Evolutionary conservation across 345 rosid genomes (phyloP).

Genomic region (Kandelia obovata): DNA sequence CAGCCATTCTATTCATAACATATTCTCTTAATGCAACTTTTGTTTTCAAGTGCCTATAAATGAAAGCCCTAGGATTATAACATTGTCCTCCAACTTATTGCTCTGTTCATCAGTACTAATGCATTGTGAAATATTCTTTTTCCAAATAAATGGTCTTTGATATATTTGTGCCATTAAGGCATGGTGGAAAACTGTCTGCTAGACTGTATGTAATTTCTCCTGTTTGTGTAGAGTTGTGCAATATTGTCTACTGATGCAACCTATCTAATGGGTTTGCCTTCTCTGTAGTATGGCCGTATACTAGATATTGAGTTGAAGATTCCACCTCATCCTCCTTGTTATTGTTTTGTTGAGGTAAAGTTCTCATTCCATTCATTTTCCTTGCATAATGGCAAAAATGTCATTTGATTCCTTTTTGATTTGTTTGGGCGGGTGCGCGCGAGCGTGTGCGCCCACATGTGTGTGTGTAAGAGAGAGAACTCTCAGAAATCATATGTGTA

Average conservation of each 20-base stretch:
- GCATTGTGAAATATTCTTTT: background rate
- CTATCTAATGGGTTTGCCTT: background rate
- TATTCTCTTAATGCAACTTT: too few relatives aligned
- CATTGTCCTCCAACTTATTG: too few relatives aligned
- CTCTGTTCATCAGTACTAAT: too few relatives aligned
- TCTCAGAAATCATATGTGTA: background rate
- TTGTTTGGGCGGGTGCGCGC: too few relatives aligned
- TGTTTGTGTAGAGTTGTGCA: background rate
- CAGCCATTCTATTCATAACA: too few relatives aligned
- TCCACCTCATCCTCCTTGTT: constrained; percentile 94
- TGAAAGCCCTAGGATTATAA: too few relatives aligned
- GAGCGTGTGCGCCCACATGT: background rate
- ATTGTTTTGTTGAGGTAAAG: constrained; percentile 91
- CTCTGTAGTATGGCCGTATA: constrained; percentile 78
- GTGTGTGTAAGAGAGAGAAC: background rate
- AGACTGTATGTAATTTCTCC: background rate
- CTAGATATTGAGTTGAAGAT: constrained; percentile 90
- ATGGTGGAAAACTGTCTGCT: background rate
- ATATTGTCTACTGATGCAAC: background rate
- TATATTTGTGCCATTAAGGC: background rate
- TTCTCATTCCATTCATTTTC: background rate
- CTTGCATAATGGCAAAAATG: background rate
- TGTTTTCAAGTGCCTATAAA: too few relatives aligned
- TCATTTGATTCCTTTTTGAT: too few relatives aligned
- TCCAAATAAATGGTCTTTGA: background rate